These are phyloP conservation scores for Metschnikowia vanudenii DNA, from an alignment of 805 yeast genomes.

Conservation along the genomic window DNA sequence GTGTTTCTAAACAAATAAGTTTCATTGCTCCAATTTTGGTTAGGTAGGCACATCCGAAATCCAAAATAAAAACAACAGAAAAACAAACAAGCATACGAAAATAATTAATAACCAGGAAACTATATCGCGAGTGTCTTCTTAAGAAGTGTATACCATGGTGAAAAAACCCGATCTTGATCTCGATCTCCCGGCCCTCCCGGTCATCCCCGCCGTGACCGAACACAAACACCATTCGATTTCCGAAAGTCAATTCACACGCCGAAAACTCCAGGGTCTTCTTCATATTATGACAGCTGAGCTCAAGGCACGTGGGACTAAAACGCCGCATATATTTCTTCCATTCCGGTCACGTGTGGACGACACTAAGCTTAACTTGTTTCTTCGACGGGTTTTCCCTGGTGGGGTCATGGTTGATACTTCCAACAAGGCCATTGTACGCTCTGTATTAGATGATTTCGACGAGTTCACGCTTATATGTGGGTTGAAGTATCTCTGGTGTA, in stretches of 20 bases:
- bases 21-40: neutral
- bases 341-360: slow-evolving; percentile 71
- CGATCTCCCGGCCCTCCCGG: slow-evolving; percentile 18
- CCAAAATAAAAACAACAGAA: neutral
- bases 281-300: slow-evolving; percentile 72
- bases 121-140: no score
- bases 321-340: slow-evolving; percentile 75
- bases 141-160: neutral
- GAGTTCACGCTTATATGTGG: slow-evolving; percentile 71
- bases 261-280: slow-evolving; percentile 63
- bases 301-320: slow-evolving; percentile 56
- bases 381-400: slow-evolving; percentile 57
- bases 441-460: slow-evolving; percentile 51
- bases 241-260: slow-evolving; percentile 52
- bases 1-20: neutral
- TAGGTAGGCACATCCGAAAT: neutral
- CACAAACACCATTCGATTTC: slow-evolving; percentile 14
- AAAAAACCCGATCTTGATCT: slow-evolving; percentile 13
- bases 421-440: slow-evolving; percentile 37
- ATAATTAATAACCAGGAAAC: no score
- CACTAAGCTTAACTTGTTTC: slow-evolving; percentile 53
- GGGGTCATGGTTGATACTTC: slow-evolving; percentile 43
- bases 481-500: slow-evolving; percentile 81
- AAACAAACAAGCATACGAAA: neutral
- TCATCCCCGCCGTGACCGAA: slow-evolving; percentile 11